Base-by-base conservation (phyloP, 78 protist genomes). In the Monosiga brevicollis region DNA sequence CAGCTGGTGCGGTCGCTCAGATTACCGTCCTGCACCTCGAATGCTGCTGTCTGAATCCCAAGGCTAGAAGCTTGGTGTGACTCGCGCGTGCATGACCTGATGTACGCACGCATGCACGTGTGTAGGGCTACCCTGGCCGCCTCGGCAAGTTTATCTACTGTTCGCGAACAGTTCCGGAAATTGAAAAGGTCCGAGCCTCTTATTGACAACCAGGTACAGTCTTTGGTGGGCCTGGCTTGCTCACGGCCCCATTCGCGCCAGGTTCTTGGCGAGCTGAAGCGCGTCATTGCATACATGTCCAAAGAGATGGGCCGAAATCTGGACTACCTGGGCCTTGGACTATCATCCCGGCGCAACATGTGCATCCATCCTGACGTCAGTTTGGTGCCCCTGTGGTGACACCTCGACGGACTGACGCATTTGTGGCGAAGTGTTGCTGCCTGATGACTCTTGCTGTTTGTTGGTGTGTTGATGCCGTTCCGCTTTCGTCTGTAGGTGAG, bases 151-250 rank as follows among this genome's bases (percentile, higher is more conserved):
- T 96, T n/a, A 43, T 97, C 24, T 98, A 96, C 87, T 95, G 98
- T 91, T 91, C 99, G 20, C 96, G 99, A 40, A 98, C 99, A 3
- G 97, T 97, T 35, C 92, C 93, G 0, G 99, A 98, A 85, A 93
- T 97, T 82, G 95, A 91, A 42, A 93, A 97, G 87, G 90, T 87
- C 20, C 71, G 70, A 26, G n/a, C 0, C 15, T 79, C 1, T 20
- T 77, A 2, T 2, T 41, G 15, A 11, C 26, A 2, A 26, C 55
- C 32, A 26, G 42, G 72, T 42, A 1, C 42, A 25, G 9, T 22
- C 34, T 3, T 77, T 3, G 15, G 3, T 3, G 6, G 20, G 82
- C 25, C 38, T 36, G 55, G 2, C 25, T 42, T 39, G 76, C 36
- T 36, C 35, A 41, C 24, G 72, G 6, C 29, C 36, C 71, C 3